Evolutionary conservation across 1,139 yeast species (phyloP).

Genomic region (Casaregolazyma lundiana): DNA sequence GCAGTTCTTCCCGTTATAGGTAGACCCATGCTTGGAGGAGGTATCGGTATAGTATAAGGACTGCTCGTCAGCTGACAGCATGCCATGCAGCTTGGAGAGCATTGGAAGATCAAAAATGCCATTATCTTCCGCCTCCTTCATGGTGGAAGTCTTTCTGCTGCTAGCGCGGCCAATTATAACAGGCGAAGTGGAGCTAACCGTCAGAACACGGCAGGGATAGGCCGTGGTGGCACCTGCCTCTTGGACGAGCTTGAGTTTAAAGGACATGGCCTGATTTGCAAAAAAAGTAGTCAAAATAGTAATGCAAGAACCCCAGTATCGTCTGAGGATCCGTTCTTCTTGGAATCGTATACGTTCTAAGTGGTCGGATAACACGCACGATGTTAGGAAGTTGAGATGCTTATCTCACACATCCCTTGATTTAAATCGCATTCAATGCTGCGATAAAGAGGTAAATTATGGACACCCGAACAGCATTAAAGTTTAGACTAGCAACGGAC

Average conservation of each 20-base stretch:
- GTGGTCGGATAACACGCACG: neutral
- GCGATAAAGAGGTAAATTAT: too few relatives aligned
- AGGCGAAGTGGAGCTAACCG: neutral
- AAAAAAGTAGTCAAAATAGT: neutral
- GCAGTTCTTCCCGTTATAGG: conserved; percentile 12
- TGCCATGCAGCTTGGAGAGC: conserved; percentile 23
- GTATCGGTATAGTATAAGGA: conserved; percentile 18
- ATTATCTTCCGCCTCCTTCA: conserved; percentile 13
- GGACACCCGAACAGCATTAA: too few relatives aligned
- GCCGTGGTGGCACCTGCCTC: neutral
- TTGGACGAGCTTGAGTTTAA: neutral
- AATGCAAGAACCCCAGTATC: too few relatives aligned
- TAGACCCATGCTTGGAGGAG: conserved; percentile 21
- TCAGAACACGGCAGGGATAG: neutral
- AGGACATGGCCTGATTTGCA: neutral
- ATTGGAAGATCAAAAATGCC: conserved; percentile 19
- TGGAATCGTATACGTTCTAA: too few relatives aligned
- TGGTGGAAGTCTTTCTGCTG: conserved; percentile 3
- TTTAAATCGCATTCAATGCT: too few relatives aligned
- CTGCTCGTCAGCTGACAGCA: conserved; percentile 11
- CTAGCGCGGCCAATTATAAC: conserved; percentile 15
- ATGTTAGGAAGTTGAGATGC: neutral
- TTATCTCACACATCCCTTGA: neutral
- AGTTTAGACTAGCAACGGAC: too few relatives aligned
- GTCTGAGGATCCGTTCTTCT: too few relatives aligned